These are phyloP conservation scores for Arxiozyma telluris DNA, from an alignment of 1,139 yeast species.

Conservation along the genomic window DNA sequence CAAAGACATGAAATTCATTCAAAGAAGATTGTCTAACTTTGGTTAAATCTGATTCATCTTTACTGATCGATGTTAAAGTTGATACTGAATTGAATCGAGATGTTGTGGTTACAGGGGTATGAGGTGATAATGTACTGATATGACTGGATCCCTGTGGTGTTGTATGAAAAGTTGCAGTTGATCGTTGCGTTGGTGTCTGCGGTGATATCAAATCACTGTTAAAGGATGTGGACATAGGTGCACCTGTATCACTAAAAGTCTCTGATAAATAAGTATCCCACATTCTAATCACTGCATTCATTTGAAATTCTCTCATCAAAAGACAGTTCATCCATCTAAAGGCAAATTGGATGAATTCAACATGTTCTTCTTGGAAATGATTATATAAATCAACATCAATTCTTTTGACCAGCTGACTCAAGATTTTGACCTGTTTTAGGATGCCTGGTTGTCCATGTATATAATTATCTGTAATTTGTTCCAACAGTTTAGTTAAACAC, in stretches of 20 bases:
- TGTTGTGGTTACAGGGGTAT: slow-evolving; percentile 1
- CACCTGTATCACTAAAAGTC: slow-evolving; percentile 35
- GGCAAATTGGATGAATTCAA: slow-evolving; percentile 89
- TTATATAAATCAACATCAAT: slow-evolving; percentile 65
- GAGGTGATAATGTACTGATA: slow-evolving; percentile 11
- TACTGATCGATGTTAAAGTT: slow-evolving; percentile 8
- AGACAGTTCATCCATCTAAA: slow-evolving; percentile 99
- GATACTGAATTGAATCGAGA: slow-evolving; percentile 4
- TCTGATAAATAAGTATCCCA: slow-evolving; percentile 97
- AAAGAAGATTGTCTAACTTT: slow-evolving; percentile 49
- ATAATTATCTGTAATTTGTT: slow-evolving; percentile 92
- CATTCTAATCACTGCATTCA: slow-evolving; percentile 77
- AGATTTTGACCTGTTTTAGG: slow-evolving; percentile 75
- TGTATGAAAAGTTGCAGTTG: slow-evolving; percentile 15
- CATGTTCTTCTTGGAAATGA: slow-evolving; percentile 71
- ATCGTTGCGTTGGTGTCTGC: slow-evolving; percentile 18
- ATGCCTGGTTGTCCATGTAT: slow-evolving; percentile 98
- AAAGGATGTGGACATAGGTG: slow-evolving; percentile 9
- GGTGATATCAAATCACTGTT: slow-evolving; percentile 8
- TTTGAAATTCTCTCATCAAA: slow-evolving; percentile 83
- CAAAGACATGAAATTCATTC: slow-evolving; percentile 89
- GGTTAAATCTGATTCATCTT: slow-evolving; percentile 10
- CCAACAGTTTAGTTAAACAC: slow-evolving; percentile 85
- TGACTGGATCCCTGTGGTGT: slow-evolving; percentile 6
- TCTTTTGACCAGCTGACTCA: slow-evolving; percentile 66